Conservation (phyloP, 2,329 filamentous ascomycete genomes). For the Thermomyces lanuginosus region DNA sequence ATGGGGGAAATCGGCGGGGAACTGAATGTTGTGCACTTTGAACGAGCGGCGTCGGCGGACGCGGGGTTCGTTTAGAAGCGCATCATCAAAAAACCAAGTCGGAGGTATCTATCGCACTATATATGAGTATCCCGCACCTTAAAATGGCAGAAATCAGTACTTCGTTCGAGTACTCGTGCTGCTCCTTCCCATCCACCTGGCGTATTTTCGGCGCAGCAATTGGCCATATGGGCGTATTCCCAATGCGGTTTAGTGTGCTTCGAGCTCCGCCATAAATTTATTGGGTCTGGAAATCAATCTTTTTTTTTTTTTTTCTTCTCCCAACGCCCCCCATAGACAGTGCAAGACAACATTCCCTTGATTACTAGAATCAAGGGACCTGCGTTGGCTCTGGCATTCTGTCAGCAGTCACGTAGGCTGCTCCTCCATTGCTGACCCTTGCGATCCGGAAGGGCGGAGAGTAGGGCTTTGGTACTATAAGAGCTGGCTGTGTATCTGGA, state of each 20-base stretch:
- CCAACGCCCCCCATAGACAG: slow-evolving; percentile 67
- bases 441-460: slow-evolving; percentile 48
- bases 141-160: too few species aligned
- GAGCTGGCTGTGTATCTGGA: slow-evolving; percentile 54
- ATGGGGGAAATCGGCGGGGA: background rate
- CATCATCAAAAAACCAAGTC: background rate
- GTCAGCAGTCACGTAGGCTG: slow-evolving; percentile 38
- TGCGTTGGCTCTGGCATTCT: slow-evolving; percentile 59
- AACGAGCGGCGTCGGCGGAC: too few species aligned
- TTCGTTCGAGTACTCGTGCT: too few species aligned
- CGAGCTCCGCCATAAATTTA: slow-evolving; percentile 10
- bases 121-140: too few species aligned
- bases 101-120: background rate
- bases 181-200: too few species aligned
- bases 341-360: slow-evolving; percentile 52
- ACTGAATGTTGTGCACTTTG: too few species aligned
- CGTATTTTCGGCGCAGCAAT: too few species aligned
- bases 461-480: slow-evolving; percentile 46
- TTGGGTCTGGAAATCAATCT: slow-evolving; percentile 9
- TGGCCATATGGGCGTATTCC: too few species aligned
- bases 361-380: too few species aligned
- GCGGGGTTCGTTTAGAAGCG: background rate
- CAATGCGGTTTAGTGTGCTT: slow-evolving; percentile 14
- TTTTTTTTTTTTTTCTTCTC: slow-evolving; percentile 24
- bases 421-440: slow-evolving; percentile 45